Base-by-base conservation (phyloP, 1,139 yeast species). In the Pneumocystis wakefieldiae region DNA sequence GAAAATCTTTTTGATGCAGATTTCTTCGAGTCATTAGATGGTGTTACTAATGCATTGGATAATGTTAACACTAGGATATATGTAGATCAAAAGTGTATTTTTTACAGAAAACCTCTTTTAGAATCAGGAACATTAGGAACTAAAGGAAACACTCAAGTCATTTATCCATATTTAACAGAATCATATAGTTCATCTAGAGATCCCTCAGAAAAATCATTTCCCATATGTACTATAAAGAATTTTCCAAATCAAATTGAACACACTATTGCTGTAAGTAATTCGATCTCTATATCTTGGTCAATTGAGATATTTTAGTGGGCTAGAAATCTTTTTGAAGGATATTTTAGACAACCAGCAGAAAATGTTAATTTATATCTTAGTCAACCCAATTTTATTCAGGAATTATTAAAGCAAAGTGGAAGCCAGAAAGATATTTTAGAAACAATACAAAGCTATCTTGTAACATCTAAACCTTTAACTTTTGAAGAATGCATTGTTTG, bases 51-150 rank as follows among this genome's bases (percentile, higher is more conserved):
- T 73, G 99, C 98, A 29, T 81, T 92, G 73, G 99, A 92, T 76
- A 92, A 92, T 70, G 94, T 92, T 63, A 98, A 92, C 71, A 98
- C 98, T 17, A 86, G 99, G 79, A 87, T 96, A 10, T 92, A 92
- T 73, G 96, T 92, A 67, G 99, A 92, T 73, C 86, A 96, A 74
- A 87, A 97, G 73, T 92, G 98, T 78, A 90, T 92, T 63, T 90
- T 90, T 73, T 92, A 81, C 82, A 83, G 84, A 72, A 91, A 91
- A 76, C 90, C 98, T 38, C 80, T 92, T 70, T 81, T 92, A 68
- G 99, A 92, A 77, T 87, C 96, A 15, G 99, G 99, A 67, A 92
- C 99, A 59, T 81, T 92, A 70, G 99, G 99, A 69, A 92, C 98
- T 37, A 92, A 94, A 77, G 98, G 98, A 75, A 92, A 92, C 73